Evolutionary conservation across 2,329 filamentous ascomycete species (phyloP).

Genomic region (Helicocarpus griseus): DNA sequence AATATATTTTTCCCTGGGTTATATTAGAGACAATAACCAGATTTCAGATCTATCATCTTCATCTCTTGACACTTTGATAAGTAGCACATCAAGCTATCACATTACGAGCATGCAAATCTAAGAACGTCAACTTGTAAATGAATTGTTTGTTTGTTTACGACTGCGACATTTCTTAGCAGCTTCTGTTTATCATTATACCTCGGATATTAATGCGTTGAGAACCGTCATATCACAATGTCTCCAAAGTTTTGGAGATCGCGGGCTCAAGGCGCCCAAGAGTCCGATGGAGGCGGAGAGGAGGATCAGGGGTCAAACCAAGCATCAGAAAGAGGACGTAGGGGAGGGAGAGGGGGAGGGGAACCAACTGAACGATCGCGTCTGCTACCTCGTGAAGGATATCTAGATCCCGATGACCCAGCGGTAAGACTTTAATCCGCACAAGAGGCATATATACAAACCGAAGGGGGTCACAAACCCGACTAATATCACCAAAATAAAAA

Average conservation of each 20-base stretch:
- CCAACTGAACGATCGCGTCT: slow-evolving; percentile 56
- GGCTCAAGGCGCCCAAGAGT: slow-evolving; percentile 2
- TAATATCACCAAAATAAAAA: neutral
- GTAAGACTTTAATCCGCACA: slow-evolving; percentile 47
- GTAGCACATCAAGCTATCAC: too few relatives aligned
- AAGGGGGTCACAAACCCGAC: too few relatives aligned
- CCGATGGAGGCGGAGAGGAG: neutral
- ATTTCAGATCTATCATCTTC: neutral
- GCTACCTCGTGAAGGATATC: slow-evolving; percentile 57
- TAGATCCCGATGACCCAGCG: slow-evolving; percentile 71
- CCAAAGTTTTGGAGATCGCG: slow-evolving; percentile 16
- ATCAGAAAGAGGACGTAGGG: neutral
- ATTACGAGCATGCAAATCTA: too few relatives aligned
- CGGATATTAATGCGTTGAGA: neutral
- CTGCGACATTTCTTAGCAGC: neutral
- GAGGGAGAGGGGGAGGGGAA: slow-evolving; percentile 24
- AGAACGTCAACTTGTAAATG: too few relatives aligned
- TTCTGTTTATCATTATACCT: neutral
- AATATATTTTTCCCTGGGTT: neutral
- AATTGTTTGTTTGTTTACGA: neutral
- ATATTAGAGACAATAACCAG: neutral
- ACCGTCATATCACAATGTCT: slow-evolving; percentile 16
- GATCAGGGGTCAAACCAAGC: neutral
- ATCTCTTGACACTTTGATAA: neutral
- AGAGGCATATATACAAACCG: too few relatives aligned